Evolutionary conservation across 768 basidiomycete genomes (phyloP).

Genomic region (Russula compacta): DNA sequence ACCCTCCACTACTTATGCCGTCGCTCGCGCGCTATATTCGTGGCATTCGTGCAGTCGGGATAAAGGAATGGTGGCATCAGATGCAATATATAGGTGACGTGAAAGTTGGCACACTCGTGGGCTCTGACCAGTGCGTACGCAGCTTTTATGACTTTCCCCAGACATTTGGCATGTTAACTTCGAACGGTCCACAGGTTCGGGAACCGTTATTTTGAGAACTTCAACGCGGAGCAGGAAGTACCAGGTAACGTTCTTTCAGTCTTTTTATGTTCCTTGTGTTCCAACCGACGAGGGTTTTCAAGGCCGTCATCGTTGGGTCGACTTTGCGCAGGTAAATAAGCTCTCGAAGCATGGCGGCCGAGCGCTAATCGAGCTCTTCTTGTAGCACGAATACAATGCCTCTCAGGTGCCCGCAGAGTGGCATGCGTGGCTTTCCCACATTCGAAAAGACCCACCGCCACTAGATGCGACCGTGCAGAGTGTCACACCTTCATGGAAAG

Average conservation of each 20-base stretch:
- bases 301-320: constrained; percentile 97
- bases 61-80: constrained; percentile 84
- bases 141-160: background rate
- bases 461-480: constrained; percentile 66
- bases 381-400: constrained; percentile 78
- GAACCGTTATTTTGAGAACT: constrained; percentile 90
- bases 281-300: background rate
- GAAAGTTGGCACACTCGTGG: constrained; percentile 71
- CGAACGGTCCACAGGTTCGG: constrained; percentile 61
- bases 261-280: too few relatives aligned
- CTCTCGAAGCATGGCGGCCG: background rate
- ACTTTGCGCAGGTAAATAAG: constrained; percentile 64
- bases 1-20: constrained; percentile 40
- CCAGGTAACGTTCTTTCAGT: constrained; percentile 50
- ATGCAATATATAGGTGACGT: constrained; percentile 93
- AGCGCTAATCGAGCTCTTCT: background rate
- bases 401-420: constrained; percentile 92
- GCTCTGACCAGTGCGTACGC: constrained; percentile 66
- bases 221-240: constrained; percentile 77
- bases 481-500: constrained; percentile 70
- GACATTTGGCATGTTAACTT: constrained; percentile 7
- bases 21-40: constrained; percentile 71
- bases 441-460: constrained; percentile 72
- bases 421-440: constrained; percentile 94
- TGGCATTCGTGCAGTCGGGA: constrained; percentile 62